phyloP scores from a whole-genome alignment of 768 basidiomycete species.

The Leccinum boreale region DNA sequence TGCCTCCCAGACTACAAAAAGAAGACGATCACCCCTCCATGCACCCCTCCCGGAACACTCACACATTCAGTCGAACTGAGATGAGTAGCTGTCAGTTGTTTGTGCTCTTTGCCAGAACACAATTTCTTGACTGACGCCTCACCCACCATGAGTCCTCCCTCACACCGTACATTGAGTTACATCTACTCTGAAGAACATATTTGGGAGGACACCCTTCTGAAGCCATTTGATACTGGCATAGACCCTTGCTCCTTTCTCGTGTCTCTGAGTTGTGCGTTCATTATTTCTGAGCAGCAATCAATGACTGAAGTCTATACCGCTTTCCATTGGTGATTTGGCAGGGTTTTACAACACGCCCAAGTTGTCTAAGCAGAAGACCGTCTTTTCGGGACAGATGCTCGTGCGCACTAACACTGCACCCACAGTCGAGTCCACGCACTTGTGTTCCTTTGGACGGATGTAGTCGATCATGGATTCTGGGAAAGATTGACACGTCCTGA shows the following conservation, averaged over 20 bases:
- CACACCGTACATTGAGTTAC: slow-evolving; percentile 16
- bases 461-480: slow-evolving; percentile 31
- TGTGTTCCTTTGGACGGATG: slow-evolving; percentile 25
- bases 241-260: slow-evolving; percentile 14
- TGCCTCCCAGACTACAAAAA: slow-evolving; percentile 46
- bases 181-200: slow-evolving; percentile 33
- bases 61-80: slow-evolving; percentile 14
- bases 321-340: slow-evolving; percentile 42
- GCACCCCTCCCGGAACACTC: slow-evolving; percentile 21
- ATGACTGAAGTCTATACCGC: slow-evolving; percentile 47
- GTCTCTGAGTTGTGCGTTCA: slow-evolving; percentile 8
- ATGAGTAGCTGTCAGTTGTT: slow-evolving; percentile 5
- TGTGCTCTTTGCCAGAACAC: slow-evolving; percentile 26
- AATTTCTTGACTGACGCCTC: slow-evolving; percentile 16
- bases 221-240: slow-evolving; percentile 42
- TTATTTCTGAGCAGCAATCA: slow-evolving; percentile 29
- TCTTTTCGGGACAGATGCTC: slow-evolving; percentile 25
- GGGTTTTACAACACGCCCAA: slow-evolving; percentile 44
- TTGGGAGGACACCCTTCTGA: slow-evolving; percentile 47
- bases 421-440: slow-evolving; percentile 15
- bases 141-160: slow-evolving; percentile 6
- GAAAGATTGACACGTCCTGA: slow-evolving; percentile 47
- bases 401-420: slow-evolving; percentile 38
- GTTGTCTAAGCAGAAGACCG: slow-evolving; percentile 28
- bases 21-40: slow-evolving; percentile 21